Conservation (phyloP, 768 basidiomycete genomes). For the Lentinula raphanica region DNA sequence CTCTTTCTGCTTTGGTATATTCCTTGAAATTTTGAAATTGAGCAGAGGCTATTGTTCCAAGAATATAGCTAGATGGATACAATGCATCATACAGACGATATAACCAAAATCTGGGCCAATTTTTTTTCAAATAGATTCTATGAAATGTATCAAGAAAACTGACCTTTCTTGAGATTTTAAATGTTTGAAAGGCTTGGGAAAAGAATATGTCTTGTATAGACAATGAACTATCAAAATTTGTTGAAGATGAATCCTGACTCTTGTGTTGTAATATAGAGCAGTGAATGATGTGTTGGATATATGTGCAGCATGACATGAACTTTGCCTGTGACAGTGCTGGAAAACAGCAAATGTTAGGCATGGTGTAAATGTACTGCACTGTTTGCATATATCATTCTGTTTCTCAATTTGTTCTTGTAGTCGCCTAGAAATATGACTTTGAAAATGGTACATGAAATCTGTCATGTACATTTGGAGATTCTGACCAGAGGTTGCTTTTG, state of each 20-base stretch:
- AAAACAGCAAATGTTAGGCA: slow-evolving; percentile 31
- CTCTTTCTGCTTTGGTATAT: slow-evolving; percentile 26
- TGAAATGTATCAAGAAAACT: not conserved
- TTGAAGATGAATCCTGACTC: slow-evolving; percentile 40
- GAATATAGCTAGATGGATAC: slow-evolving; percentile 38
- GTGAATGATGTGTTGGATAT: slow-evolving; percentile 14
- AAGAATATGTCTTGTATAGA: not conserved
- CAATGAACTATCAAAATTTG: slow-evolving; percentile 43
- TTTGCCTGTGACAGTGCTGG: slow-evolving; percentile 23
- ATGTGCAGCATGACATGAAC: slow-evolving; percentile 36
- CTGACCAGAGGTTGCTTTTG: not conserved
- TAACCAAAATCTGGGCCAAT: slow-evolving; percentile 41
- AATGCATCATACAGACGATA: slow-evolving; percentile 42
- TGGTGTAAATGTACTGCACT: slow-evolving; percentile 27
- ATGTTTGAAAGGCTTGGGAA: too few species aligned
- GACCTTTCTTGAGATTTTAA: not conserved
- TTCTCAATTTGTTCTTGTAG: slow-evolving; percentile 23
- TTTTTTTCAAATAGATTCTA: not conserved
- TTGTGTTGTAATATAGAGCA: slow-evolving; percentile 32
- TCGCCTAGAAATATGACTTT: slow-evolving; percentile 17
- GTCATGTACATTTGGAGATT: not conserved
- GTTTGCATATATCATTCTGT: slow-evolving; percentile 25
- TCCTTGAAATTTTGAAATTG: slow-evolving; percentile 33
- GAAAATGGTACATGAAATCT: slow-evolving; percentile 21
- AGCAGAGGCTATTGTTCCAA: slow-evolving; percentile 39